Conservation (phyloP, 495 filamentous ascomycete genomes). For the Hamigera avellanea region DNA sequence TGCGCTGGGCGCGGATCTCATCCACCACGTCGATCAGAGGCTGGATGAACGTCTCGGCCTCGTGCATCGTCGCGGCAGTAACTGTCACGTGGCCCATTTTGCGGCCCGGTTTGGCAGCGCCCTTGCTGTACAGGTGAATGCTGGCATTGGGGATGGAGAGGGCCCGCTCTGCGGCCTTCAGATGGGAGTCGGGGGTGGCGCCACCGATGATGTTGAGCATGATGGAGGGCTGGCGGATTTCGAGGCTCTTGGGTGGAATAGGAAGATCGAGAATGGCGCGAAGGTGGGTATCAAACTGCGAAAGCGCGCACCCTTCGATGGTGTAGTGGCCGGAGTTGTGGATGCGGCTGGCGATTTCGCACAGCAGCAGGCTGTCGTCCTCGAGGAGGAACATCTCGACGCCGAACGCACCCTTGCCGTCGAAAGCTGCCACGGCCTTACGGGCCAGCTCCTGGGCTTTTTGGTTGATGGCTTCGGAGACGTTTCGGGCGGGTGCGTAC, state of each 20-base stretch:
- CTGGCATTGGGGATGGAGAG: constrained; percentile 47
- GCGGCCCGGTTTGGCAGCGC: constrained; percentile 65
- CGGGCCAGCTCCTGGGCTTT: constrained; percentile 67
- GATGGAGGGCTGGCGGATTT: constrained; percentile 57
- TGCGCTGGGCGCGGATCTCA: constrained; percentile 50
- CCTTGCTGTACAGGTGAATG: constrained; percentile 90
- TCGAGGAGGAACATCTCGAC: constrained; percentile 94
- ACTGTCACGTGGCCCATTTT: constrained; percentile 95
- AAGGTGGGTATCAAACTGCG: constrained; percentile 87
- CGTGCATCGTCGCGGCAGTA: constrained; percentile 52
- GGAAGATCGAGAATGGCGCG: constrained; percentile 74
- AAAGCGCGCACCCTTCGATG: constrained; percentile 83
- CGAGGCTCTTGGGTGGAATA: constrained; percentile 47
- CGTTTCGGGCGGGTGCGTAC: constrained; percentile 68
- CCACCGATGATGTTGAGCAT: constrained; percentile 98
- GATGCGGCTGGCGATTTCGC: constrained; percentile 89
- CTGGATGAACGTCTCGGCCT: constrained; percentile 59
- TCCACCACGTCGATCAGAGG: constrained; percentile 54
- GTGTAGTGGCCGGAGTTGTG: constrained; percentile 98
- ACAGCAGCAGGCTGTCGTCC: constrained; percentile 64
- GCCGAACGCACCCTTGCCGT: constrained; percentile 87
- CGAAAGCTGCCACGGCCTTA: constrained; percentile 65
- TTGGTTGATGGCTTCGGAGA: constrained; percentile 47
- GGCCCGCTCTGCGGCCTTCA: constrained; percentile 51
- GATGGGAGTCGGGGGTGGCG: constrained; percentile 53